These are phyloP conservation scores for Westerdykella sp. DNA, from an alignment of 2,329 filamentous ascomycete genomes.

Conservation along the genomic window DNA sequence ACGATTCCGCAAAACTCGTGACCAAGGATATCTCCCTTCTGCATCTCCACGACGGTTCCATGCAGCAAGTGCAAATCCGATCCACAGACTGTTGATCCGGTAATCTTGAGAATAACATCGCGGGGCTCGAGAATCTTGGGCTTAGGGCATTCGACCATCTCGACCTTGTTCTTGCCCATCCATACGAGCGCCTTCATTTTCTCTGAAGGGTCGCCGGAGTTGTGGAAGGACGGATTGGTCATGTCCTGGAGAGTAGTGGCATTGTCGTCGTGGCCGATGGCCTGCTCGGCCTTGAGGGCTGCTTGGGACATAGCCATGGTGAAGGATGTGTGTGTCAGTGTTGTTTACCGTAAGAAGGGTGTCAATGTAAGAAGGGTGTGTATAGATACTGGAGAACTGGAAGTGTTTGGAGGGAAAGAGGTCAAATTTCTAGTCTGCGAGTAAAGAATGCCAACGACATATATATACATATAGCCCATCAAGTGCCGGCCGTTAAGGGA, in stretches of 20 bases:
- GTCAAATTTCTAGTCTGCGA: neutral
- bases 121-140: conserved; percentile 65
- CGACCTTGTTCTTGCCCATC: conserved; percentile 74
- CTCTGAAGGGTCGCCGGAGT: conserved; percentile 45
- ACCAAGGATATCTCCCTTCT: conserved; percentile 48
- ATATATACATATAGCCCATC: neutral
- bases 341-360: neutral
- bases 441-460: neutral
- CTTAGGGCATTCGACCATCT: conserved; percentile 62
- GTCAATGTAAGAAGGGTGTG: neutral
- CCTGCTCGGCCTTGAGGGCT: conserved; percentile 61
- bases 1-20: conserved; percentile 50
- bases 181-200: conserved; percentile 77
- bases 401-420: neutral
- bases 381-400: neutral
- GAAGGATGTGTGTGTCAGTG: neutral
- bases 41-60: conserved; percentile 42
- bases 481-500: neutral
- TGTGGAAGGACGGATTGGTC: conserved; percentile 50
- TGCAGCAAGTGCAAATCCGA: conserved; percentile 55
- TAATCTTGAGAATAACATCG: conserved; percentile 78
- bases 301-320: conserved; percentile 34
- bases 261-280: conserved; percentile 61
- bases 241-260: conserved; percentile 63
- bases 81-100: conserved; percentile 57